Evolutionary conservation across 176 grass and related monocot species (phyloP).

Genomic region (Rhipidocladum racemiflorum): DNA sequence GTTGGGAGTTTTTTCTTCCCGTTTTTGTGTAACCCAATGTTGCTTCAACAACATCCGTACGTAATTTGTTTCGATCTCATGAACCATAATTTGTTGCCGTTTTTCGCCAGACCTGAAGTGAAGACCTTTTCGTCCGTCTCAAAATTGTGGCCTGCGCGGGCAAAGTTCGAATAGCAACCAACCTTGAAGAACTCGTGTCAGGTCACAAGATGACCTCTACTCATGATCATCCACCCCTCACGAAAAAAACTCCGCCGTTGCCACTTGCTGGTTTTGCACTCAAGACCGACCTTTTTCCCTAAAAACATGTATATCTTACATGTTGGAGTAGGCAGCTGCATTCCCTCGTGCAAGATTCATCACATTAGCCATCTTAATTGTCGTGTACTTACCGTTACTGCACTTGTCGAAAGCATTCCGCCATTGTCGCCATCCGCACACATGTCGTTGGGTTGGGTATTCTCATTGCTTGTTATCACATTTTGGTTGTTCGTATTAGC

Average conservation of each 20-base stretch:
- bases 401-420: not conserved
- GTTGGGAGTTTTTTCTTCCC: no score
- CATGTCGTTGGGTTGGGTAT: not conserved
- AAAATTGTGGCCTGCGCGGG: no score
- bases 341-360: not conserved
- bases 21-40: no score
- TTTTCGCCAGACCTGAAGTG: no score
- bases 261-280: not conserved
- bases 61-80: no score
- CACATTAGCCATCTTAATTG: not conserved
- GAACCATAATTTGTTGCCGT: no score
- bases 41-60: no score
- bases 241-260: not conserved
- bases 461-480: not conserved
- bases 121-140: no score
- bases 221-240: not conserved
- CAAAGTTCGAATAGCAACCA: no score
- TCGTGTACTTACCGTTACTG: not conserved
- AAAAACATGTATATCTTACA: no score
- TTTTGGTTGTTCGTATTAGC: not conserved
- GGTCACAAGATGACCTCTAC: not conserved
- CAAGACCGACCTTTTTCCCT: no score
- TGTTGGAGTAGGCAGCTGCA: not conserved
- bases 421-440: not conserved
- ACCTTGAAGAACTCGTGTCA: no score